A percentile compares a stretch with the other conserved stretches of the same genome.
These are phyloP conservation scores for Pelargonium fulgidum DNA, from an alignment of 441 rosid genomes.

Conservation along the genomic window DNA sequence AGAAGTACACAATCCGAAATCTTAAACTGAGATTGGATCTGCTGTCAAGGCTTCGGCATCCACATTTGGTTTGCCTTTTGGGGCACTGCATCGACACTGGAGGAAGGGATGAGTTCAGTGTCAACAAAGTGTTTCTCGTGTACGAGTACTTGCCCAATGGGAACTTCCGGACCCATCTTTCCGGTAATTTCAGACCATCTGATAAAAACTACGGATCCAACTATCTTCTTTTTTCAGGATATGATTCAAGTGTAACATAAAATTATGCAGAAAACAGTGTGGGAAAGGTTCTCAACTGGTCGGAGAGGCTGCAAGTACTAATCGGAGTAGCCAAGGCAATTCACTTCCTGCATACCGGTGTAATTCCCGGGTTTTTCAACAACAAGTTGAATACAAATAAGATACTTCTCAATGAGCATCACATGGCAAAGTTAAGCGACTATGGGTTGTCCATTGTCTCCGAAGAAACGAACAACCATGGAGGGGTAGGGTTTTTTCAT, in stretches of 20 bases:
- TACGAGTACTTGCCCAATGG: constrained; percentile 56
- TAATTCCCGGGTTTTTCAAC: constrained; percentile 76
- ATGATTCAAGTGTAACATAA: too few relatives aligned
- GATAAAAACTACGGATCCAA: neutral
- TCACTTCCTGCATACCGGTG: constrained; percentile 80
- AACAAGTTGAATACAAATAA: constrained; percentile 59
- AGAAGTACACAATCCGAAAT: constrained; percentile 39
- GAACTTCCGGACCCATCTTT: constrained; percentile 43
- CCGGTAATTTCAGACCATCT: constrained; percentile 34
- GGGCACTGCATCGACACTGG: constrained; percentile 48
- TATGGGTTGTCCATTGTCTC: constrained; percentile 67
- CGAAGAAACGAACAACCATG: constrained; percentile 38
- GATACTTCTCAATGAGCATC: constrained; percentile 56
- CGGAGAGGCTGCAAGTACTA: constrained; percentile 57
- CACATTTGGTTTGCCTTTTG: constrained; percentile 49
- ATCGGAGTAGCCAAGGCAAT: constrained; percentile 64
- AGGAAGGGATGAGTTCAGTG: constrained; percentile 34
- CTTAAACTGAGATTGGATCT: constrained; percentile 48
- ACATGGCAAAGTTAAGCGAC: constrained; percentile 64
- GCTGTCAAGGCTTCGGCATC: constrained; percentile 52
- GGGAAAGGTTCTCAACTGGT: constrained; percentile 49
- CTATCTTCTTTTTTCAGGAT: neutral
- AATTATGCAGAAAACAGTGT: constrained; percentile 32
- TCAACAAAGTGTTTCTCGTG: constrained; percentile 39
- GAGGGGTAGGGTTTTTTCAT: constrained; percentile 31